A percentile compares a stretch with the other conserved stretches of the same genome.
Evolutionary conservation across 257 asterid genomes (phyloP).

Genomic region (Henckelia pumila): DNA sequence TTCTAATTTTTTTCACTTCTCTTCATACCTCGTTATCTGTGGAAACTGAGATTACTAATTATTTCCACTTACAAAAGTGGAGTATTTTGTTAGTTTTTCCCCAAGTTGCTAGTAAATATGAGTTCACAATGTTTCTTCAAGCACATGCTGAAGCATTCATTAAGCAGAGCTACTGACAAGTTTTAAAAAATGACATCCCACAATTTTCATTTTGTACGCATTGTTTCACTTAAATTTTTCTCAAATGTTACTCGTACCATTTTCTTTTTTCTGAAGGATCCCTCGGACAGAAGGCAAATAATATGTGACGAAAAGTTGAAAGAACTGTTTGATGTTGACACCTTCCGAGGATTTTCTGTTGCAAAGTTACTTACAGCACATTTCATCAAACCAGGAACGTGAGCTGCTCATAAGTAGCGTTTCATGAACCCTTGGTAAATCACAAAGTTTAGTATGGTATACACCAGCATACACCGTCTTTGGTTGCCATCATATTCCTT

Average conservation of each 20-base stretch:
- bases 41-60: background rate
- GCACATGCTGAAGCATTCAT: background rate
- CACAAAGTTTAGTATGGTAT: slow-evolving; percentile 31
- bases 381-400: slow-evolving; percentile 59
- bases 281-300: slow-evolving; percentile 84
- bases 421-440: slow-evolving; percentile 25
- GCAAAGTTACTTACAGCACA: slow-evolving; percentile 58
- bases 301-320: slow-evolving; percentile 90
- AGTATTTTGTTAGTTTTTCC: background rate
- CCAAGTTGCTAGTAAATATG: background rate
- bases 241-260: slow-evolving; percentile 17
- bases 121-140: background rate
- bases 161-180: background rate
- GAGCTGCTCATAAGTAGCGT: slow-evolving; percentile 36
- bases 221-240: slow-evolving; percentile 7
- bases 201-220: slow-evolving; percentile 6
- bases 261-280: slow-evolving; percentile 60
- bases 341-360: slow-evolving; percentile 68
- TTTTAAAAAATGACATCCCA: background rate
- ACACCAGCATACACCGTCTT: slow-evolving; percentile 30
- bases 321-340: slow-evolving; percentile 72
- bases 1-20: background rate
- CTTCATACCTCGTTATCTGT: background rate
- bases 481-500: slow-evolving; percentile 19
- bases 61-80: background rate